A percentile compares a stretch with the other conserved stretches of the same genome.
These are phyloP conservation scores for Juncus effusus DNA, from an alignment of 176 grass and related monocot species.

Conservation along the genomic window DNA sequence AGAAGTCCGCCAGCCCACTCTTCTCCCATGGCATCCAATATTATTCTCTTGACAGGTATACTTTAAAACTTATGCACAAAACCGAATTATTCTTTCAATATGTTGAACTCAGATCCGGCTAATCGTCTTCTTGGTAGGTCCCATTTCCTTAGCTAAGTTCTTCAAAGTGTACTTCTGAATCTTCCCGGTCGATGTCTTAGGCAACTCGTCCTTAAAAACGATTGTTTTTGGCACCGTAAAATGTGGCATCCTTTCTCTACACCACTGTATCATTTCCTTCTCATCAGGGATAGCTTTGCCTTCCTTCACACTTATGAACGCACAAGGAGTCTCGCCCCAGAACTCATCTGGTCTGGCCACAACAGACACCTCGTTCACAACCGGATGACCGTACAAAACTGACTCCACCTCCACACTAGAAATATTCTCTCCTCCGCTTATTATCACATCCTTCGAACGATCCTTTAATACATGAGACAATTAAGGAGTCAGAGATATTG, in stretches of 20 bases:
- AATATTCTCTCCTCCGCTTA: slow-evolving; percentile 51
- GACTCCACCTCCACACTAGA: slow-evolving; percentile 93
- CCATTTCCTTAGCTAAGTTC: slow-evolving; percentile 54
- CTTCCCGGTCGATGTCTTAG: slow-evolving; percentile 88
- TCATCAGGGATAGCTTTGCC: slow-evolving; percentile 30
- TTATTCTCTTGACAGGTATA: too few relatives aligned
- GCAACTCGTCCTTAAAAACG: slow-evolving; percentile 49
- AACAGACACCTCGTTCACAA: slow-evolving; percentile 65
- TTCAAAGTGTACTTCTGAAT: slow-evolving; percentile 62
- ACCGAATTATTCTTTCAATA: too few relatives aligned
- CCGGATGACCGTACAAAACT: slow-evolving; percentile 59
- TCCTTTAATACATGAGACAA: slow-evolving; percentile 27
- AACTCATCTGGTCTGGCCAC: slow-evolving; percentile 67
- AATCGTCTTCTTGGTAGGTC: slow-evolving; percentile 7
- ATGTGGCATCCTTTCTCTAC: slow-evolving; percentile 66
- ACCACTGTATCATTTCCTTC: slow-evolving; percentile 50
- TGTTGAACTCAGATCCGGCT: slow-evolving; percentile 34
- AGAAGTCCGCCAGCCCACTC: too few relatives aligned
- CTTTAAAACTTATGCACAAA: too few relatives aligned
- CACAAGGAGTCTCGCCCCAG: slow-evolving; percentile 91
- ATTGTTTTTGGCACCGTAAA: slow-evolving; percentile 84
- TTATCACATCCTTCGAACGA: slow-evolving; percentile 62
- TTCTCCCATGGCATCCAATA: too few relatives aligned
- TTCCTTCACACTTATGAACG: slow-evolving; percentile 60
- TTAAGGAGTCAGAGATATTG: too few relatives aligned